Percentiles rank a stretch among this genome's conserved stretches.
These are phyloP conservation scores for Boletus reticulatus DNA, from an alignment of 768 basidiomycete genomes.

Conservation along the genomic window DNA sequence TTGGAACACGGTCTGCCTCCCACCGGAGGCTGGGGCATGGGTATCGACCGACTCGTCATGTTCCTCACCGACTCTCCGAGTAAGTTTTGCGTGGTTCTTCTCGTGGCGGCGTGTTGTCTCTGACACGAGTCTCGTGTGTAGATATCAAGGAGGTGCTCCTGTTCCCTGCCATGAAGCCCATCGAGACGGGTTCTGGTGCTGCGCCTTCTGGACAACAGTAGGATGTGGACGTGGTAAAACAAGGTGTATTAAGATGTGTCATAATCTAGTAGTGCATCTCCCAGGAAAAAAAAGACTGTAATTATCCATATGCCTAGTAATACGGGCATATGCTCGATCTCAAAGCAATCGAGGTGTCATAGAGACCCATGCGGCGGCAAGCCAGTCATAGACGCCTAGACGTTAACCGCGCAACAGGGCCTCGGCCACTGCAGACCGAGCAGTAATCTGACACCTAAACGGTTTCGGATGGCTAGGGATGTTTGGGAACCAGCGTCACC, in stretches of 20 bases:
- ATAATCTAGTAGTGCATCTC: background rate
- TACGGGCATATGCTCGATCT: background rate
- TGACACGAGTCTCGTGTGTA: conserved; percentile 25
- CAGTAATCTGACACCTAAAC: conserved; percentile 53
- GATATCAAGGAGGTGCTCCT: conserved; percentile 96
- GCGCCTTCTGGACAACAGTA: conserved; percentile 25
- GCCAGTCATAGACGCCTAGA: no score
- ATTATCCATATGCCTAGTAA: background rate
- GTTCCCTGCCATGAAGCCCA: conserved; percentile 97
- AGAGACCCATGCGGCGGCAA: background rate
- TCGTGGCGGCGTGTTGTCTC: background rate
- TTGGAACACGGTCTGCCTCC: conserved; percentile 97
- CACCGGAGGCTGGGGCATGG: conserved; percentile 96
- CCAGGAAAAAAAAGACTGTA: background rate
- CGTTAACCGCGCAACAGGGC: conserved; percentile 3
- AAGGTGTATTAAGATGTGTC: background rate
- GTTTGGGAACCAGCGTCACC: background rate
- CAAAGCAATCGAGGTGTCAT: background rate
- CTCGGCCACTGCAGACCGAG: conserved; percentile 45
- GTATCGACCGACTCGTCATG: conserved; percentile 96
- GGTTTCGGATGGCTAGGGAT: conserved; percentile 45
- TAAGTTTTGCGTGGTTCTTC: conserved; percentile 34
- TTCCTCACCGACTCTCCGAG: conserved; percentile 97
- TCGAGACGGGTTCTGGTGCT: conserved; percentile 45
- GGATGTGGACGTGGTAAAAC: conserved; percentile 24